A percentile compares a stretch with the other conserved stretches of the same genome.
These are phyloP conservation scores for Linnemannia hyalina DNA, from an alignment of 192 early-diverging fungal species.

Conservation along the genomic window DNA sequence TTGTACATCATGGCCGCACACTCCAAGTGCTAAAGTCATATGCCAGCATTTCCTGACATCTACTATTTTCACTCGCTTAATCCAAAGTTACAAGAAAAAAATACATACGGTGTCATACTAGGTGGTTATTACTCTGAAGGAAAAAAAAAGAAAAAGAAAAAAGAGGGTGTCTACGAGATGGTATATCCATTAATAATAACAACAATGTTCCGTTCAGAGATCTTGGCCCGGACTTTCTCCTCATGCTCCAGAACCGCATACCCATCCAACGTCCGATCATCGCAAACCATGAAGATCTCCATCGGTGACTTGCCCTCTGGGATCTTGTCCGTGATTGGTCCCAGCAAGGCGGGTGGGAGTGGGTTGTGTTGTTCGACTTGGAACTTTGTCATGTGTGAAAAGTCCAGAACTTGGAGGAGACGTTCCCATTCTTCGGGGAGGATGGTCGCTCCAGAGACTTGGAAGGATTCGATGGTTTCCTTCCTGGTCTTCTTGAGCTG, in stretches of 20 bases:
- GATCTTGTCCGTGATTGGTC: not conserved
- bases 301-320: not conserved
- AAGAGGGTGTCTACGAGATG: constrained; percentile 16
- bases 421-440: not conserved
- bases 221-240: not conserved
- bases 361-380: not conserved
- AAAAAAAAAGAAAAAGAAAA: too few relatives aligned
- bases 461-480: not conserved
- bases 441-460: not conserved
- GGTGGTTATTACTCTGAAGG: too few relatives aligned
- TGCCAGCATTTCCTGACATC: too few relatives aligned
- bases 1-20: too few relatives aligned
- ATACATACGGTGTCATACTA: too few relatives aligned
- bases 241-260: not conserved
- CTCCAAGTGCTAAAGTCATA: too few relatives aligned
- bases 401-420: not conserved
- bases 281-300: not conserved
- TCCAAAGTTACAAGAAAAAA: too few relatives aligned
- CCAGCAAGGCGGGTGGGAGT: not conserved
- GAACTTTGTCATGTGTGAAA: not conserved
- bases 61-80: too few relatives aligned
- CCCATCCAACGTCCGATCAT: not conserved
- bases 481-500: constrained; percentile 1
- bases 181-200: not conserved
- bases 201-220: not conserved